phyloP scores from a whole-genome alignment of 2,329 filamentous ascomycete genomes.

The Clonostachys rosea region DNA sequence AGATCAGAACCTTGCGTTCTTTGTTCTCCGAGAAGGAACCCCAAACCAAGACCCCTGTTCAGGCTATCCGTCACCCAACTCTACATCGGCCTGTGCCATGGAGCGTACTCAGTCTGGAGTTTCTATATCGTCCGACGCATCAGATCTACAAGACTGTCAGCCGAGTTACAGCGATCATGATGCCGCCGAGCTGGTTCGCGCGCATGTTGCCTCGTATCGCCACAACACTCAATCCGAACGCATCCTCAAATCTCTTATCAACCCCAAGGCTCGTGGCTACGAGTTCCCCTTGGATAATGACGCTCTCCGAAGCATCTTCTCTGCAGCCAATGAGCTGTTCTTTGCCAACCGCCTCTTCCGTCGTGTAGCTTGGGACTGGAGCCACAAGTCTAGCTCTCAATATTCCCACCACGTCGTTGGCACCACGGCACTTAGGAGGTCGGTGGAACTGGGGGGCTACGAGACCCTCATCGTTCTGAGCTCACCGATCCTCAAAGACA shows the following conservation, averaged over 20 bases:
- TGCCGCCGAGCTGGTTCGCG: conserved; percentile 42
- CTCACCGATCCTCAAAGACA: conserved; percentile 49
- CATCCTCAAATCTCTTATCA: conserved; percentile 54
- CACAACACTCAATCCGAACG: conserved; percentile 49
- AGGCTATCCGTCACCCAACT: neutral
- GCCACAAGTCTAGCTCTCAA: conserved; percentile 38
- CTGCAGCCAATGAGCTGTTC: conserved; percentile 58
- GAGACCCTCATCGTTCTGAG: conserved; percentile 62
- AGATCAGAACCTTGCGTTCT: conserved; percentile 24
- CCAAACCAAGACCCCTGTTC: neutral
- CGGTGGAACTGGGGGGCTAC: conserved; percentile 40
- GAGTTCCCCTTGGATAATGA: conserved; percentile 49
- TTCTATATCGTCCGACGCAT: conserved; percentile 36
- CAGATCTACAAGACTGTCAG: conserved; percentile 17
- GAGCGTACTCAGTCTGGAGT: conserved; percentile 45
- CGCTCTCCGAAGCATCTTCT: conserved; percentile 54
- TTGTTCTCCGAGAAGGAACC: conserved; percentile 29
- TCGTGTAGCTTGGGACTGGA: conserved; percentile 62
- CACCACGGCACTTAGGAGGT: conserved; percentile 53
- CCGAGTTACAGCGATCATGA: conserved; percentile 32
- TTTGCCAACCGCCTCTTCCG: conserved; percentile 50
- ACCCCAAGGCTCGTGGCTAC: conserved; percentile 16
- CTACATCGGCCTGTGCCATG: conserved; percentile 17
- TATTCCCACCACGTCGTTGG: conserved; percentile 55
- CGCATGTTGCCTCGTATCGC: conserved; percentile 37